phyloP scores from a whole-genome alignment of 73 alveolate species.

The Paramecium octaurelia region DNA sequence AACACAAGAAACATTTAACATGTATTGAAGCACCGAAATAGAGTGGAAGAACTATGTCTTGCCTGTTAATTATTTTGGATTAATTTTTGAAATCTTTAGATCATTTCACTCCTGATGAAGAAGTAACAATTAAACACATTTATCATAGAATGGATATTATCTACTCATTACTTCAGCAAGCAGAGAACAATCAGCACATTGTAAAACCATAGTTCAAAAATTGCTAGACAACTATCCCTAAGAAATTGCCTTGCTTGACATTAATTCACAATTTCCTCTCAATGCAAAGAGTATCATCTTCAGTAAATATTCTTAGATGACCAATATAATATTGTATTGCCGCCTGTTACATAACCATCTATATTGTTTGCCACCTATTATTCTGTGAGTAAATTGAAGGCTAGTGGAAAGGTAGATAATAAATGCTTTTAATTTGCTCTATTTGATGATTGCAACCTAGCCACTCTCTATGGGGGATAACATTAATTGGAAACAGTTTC shows the following conservation, averaged over 20 bases:
- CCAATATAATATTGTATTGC: neutral
- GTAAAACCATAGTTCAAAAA: neutral
- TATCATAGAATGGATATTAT: conserved; percentile 1
- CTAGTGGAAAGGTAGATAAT: neutral
- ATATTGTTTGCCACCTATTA: neutral
- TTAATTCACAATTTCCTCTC: neutral
- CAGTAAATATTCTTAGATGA: neutral
- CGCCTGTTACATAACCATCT: neutral
- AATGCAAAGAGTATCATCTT: neutral
- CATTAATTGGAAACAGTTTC: neutral
- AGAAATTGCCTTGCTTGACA: neutral
- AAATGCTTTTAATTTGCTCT: neutral
- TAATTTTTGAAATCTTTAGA: neutral
- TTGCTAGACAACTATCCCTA: neutral
- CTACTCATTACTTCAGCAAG: neutral
- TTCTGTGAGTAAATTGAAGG: neutral
- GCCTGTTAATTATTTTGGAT: neutral
- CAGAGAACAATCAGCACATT: conserved; percentile 8
- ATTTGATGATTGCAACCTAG: conserved; percentile 40
- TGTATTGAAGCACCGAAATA: conserved; percentile 17
- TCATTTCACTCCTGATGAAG: neutral
- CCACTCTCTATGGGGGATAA: conserved; percentile 3
- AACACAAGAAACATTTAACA: conserved; percentile 26
- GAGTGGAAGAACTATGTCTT: conserved; percentile 28
- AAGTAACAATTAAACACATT: neutral